Percentiles rank a stretch among this genome's conserved stretches.
Conservation (phyloP, 306 rosid genomes). For the Trifolium fragiferum region DNA sequence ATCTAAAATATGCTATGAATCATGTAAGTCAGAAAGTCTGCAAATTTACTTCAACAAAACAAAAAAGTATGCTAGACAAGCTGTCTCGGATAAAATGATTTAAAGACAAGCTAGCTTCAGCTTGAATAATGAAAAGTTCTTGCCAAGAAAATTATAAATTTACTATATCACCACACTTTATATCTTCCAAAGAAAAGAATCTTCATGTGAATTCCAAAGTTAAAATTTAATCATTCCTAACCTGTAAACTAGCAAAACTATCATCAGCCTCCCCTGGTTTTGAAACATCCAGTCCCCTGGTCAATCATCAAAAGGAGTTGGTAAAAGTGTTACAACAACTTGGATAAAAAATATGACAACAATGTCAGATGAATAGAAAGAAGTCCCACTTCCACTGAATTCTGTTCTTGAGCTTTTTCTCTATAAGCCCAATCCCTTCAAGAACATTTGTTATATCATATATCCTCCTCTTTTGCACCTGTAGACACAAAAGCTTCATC, state of each 20-base stretch:
- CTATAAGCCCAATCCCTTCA: constrained; percentile 99
- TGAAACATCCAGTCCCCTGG: constrained; percentile 87
- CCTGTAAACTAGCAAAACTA: constrained; percentile 82
- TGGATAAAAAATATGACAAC: constrained; percentile 33
- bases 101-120: constrained; percentile 22
- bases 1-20: constrained; percentile 21
- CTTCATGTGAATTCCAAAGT: constrained; percentile 38
- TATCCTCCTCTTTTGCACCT: constrained; percentile 98
- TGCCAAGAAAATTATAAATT: constrained; percentile 26
- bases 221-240: constrained; percentile 46
- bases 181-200: constrained; percentile 29
- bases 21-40: constrained; percentile 14
- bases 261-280: constrained; percentile 83
- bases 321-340: constrained; percentile 36
- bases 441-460: constrained; percentile 98
- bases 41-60: constrained; percentile 32
- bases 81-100: constrained; percentile 6
- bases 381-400: constrained; percentile 95
- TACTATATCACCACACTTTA: constrained; percentile 2
- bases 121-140: background rate
- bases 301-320: constrained; percentile 40
- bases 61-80: constrained; percentile 26
- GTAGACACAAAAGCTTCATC: constrained; percentile 44
- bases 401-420: constrained; percentile 95
- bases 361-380: constrained; percentile 26